phyloP scores from a whole-genome alignment of 2,329 filamentous ascomycete species.

The Neocatenulostroma microsporum region DNA sequence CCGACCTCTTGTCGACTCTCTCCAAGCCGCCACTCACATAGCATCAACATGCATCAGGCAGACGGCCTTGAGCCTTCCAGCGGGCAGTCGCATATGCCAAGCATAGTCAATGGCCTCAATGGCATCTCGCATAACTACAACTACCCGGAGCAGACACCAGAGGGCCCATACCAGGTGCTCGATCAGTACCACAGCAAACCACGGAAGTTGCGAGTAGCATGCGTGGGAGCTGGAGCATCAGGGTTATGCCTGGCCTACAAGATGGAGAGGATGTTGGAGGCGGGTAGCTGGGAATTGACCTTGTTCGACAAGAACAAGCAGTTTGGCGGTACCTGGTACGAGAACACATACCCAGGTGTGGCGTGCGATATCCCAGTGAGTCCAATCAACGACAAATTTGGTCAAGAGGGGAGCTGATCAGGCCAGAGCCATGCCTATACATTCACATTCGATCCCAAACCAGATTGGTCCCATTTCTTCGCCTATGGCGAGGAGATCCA shows the following conservation, averaged over 20 bases:
- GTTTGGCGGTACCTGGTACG: slow-evolving; percentile 33
- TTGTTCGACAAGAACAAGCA: slow-evolving; percentile 37
- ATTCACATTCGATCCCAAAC: slow-evolving; percentile 26
- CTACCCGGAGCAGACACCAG: slow-evolving; percentile 9
- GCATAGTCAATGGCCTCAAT: slow-evolving; percentile 11
- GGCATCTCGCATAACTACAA: slow-evolving; percentile 9
- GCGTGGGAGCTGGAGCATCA: slow-evolving; percentile 26
- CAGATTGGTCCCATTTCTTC: slow-evolving; percentile 28
- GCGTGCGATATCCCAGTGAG: slow-evolving; percentile 10
- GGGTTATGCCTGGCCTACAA: slow-evolving; percentile 35
- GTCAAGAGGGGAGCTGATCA: background rate
- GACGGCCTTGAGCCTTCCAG: background rate
- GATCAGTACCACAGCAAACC: slow-evolving; percentile 13
- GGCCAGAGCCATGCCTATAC: slow-evolving; percentile 7
- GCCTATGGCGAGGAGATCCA: slow-evolving; percentile 34
- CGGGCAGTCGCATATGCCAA: slow-evolving; percentile 12
- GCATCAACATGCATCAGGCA: slow-evolving; percentile 7
- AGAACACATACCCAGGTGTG: slow-evolving; percentile 11
- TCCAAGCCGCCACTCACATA: no score
- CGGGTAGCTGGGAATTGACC: slow-evolving; percentile 22
- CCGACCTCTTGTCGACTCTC: background rate
- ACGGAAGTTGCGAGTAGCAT: slow-evolving; percentile 7
- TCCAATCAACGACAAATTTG: no score
- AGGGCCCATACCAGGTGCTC: slow-evolving; percentile 10
- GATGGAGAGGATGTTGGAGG: slow-evolving; percentile 24